These are phyloP conservation scores for Carex kokanica DNA, from an alignment of 176 grass and related monocot species.

Conservation along the genomic window DNA sequence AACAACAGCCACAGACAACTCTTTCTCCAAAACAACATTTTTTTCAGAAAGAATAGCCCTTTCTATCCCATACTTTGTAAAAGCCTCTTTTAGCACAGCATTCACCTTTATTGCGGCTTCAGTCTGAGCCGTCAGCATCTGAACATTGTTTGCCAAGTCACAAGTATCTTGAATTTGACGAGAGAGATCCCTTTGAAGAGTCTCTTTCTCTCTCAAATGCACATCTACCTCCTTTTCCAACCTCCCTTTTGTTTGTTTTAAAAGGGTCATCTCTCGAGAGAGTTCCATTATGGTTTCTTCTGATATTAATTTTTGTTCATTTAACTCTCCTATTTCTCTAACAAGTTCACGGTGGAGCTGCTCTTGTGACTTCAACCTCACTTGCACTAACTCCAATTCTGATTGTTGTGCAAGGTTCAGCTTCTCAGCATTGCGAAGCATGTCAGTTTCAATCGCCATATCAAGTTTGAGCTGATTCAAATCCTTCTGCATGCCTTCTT, in stretches of 20 bases:
- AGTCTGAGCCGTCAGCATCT: conserved; percentile 45
- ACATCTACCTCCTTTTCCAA: conserved; percentile 46
- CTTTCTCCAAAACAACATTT: conserved; percentile 66
- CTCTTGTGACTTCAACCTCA: conserved; percentile 20
- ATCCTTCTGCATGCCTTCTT: conserved; percentile 5
- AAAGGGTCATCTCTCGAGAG: conserved; percentile 5
- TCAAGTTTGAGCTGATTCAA: conserved; percentile 26
- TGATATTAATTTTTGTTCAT: conserved; percentile 29
- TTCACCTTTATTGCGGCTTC: conserved; percentile 36
- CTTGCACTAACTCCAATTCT: conserved; percentile 17
- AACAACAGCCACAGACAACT: conserved; percentile 54
- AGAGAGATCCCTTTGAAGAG: conserved; percentile 55
- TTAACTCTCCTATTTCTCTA: conserved; percentile 30
- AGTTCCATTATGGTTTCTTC: conserved; percentile 15
- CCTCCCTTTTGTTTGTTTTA: conserved; percentile 63
- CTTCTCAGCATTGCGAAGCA: conserved; percentile 22
- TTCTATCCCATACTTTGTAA: conserved; percentile 68
- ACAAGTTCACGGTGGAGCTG: conserved; percentile 44
- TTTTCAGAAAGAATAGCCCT: conserved; percentile 72
- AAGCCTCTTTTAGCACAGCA: conserved; percentile 63
- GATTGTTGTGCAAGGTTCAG: conserved; percentile 16
- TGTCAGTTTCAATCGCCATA: conserved; percentile 20
- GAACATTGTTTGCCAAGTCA: conserved; percentile 50
- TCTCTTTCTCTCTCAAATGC: conserved; percentile 65
- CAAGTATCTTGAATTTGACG: conserved; percentile 55